Base-by-base conservation (phyloP, 352 stramenopile species). In the Albugo laibachii region DNA sequence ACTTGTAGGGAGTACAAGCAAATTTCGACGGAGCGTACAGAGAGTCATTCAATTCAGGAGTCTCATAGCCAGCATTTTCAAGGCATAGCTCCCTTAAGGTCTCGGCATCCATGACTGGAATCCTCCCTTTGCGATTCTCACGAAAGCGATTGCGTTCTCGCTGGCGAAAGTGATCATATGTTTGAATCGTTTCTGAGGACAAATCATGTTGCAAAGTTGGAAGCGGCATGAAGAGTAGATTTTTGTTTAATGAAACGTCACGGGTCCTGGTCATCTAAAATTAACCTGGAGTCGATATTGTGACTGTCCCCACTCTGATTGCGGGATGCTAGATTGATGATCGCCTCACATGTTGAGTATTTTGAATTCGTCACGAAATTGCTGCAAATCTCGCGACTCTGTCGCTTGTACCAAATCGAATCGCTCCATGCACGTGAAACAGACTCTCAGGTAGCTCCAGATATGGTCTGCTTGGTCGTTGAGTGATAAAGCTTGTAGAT, bases 371-470 rank as follows among this genome's bases (percentile, higher is more conserved):
- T 79, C 61, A 31, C 70, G 75, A 54, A 93, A 93, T 21, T 70
- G 43, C 27, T 50, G 62, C 6, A 93, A 61, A 55, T 94, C 80
- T 51, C 72, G 69, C 52, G 75, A 85, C 58, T 88, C 81, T 20
- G 82, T 82, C 35, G 95, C 56, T 52, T 95, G 92, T 42, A 98
- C 73, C 38, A 98, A 71, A 65, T 98, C 92, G 62, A 95, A 99
- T 42, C 86, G 71, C 62, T 98, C 93, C 59, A 94, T 84, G 62
- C 88, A 97, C 34, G 92, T 97, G 54, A 99, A 95, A 48, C 88
- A 92, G 67, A 98, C 97, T 50, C 94, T 72, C 57, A 99, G 75
- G 80, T 98, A 98, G 59, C 84, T 96, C 95, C 95, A 99, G 57
- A 97, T 96, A 66, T 99, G 93, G 35, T 80, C 87, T 15, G 93